Conservation (phyloP, 2,329 filamentous ascomycete genomes). For the Aspergillus ochraceus region DNA sequence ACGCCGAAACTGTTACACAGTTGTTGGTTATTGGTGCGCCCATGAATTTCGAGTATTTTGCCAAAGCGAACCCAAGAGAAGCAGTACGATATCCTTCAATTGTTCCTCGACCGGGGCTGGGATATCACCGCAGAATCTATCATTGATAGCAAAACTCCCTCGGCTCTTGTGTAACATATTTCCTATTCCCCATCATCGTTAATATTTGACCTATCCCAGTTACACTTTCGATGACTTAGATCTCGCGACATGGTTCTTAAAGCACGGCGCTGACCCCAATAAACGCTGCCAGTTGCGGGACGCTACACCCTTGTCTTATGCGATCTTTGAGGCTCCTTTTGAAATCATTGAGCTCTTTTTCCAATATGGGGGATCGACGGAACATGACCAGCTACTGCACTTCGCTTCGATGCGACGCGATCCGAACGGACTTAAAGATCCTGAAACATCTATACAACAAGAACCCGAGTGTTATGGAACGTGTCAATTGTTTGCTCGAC, state of each 20-base stretch:
- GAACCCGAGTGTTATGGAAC: neutral
- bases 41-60: slow-evolving; percentile 1
- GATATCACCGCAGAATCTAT: neutral
- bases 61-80: slow-evolving; percentile 3
- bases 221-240: slow-evolving; percentile 4
- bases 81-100: neutral
- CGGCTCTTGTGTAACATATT: neutral
- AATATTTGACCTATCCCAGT: neutral
- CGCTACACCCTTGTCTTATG: slow-evolving; percentile 5
- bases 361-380: slow-evolving; percentile 2
- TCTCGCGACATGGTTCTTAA: slow-evolving; percentile 4
- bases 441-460: neutral
- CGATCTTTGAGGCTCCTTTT: neutral
- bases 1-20: neutral
- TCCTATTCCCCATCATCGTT: neutral
- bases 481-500: slow-evolving; percentile 4
- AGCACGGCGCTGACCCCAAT: slow-evolving; percentile 10
- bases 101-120: slow-evolving; percentile 1
- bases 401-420: slow-evolving; percentile 6
- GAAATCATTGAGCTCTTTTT: slow-evolving; percentile 4
- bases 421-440: neutral
- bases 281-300: slow-evolving; percentile 6
- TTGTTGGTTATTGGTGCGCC: slow-evolving; percentile 1
- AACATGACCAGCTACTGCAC: slow-evolving; percentile 9
- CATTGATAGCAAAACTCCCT: neutral